Conservation (phyloP, 176 grass and related monocot species). For the Eleusine indica region DNA sequence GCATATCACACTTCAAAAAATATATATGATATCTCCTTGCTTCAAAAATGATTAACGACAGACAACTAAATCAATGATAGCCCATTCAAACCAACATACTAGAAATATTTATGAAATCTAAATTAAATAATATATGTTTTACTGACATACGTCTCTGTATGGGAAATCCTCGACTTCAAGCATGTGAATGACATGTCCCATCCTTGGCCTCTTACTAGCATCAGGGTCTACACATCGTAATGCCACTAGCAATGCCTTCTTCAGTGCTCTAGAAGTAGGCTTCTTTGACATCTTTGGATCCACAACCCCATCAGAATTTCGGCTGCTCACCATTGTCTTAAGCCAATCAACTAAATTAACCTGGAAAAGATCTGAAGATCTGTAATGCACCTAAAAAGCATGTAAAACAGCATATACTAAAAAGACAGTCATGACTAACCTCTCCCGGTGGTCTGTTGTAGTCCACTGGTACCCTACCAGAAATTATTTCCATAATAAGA, state of each 20-base stretch:
- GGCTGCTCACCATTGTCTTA: conserved; percentile 81
- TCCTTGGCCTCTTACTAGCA: conserved; percentile 84
- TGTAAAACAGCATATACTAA: conserved; percentile 5
- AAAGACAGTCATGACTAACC: conserved; percentile 42
- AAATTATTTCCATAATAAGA: conserved; percentile 96
- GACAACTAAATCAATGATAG: background rate
- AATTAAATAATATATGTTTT: background rate
- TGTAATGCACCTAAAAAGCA: conserved; percentile 7
- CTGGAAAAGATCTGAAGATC: conserved; percentile 42
- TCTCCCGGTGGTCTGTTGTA: conserved; percentile 92
- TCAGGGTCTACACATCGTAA: conserved; percentile 92
- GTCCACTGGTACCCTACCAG: conserved; percentile 80
- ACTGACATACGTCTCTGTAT: conserved; percentile 70
- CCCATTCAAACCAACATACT: background rate
- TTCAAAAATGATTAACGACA: background rate
- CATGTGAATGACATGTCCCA: conserved; percentile 94
- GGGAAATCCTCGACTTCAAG: conserved; percentile 97
- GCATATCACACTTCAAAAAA: no score
- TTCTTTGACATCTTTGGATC: conserved; percentile 86
- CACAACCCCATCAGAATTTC: conserved; percentile 81
- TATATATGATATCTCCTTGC: background rate
- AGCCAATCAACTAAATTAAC: conserved; percentile 95
- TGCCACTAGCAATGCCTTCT: conserved; percentile 86
- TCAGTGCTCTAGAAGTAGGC: conserved; percentile 76
- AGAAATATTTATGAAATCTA: conserved; percentile 9